Evolutionary conservation across 257 asterid species (phyloP).

Genomic region (Gentiana dahurica): DNA sequence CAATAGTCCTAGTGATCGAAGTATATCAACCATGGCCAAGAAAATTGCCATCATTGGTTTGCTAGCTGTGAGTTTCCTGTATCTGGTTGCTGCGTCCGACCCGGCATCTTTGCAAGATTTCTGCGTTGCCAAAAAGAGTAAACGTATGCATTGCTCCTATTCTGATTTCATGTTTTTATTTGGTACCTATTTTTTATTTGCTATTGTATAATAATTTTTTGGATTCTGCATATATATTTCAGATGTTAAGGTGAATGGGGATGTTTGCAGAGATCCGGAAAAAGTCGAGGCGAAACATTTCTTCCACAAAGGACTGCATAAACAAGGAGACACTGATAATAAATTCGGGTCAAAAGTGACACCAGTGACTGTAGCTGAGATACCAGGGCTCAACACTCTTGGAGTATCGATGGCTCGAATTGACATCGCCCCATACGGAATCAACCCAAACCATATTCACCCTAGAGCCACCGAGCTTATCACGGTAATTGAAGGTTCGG

Average conservation of each 20-base stretch:
- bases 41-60: not conserved
- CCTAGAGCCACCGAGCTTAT: constrained; percentile 11
- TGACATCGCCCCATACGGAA: constrained; percentile 3
- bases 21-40: not conserved
- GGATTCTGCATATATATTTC: not conserved
- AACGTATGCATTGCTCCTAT: too few relatives aligned
- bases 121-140: not conserved
- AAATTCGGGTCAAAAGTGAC: constrained; percentile 13
- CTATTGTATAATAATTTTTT: too few relatives aligned
- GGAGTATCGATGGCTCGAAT: constrained; percentile 8
- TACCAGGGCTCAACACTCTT: constrained; percentile 12
- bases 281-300: constrained; percentile 5
- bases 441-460: constrained; percentile 8
- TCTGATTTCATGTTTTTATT: too few relatives aligned
- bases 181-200: too few relatives aligned
- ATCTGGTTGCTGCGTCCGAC: not conserved
- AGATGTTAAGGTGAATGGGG: not conserved
- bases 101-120: not conserved
- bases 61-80: not conserved
- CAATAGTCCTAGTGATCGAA: too few relatives aligned
- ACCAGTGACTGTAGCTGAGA: not conserved
- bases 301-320: constrained; percentile 24
- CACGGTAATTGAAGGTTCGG: constrained; percentile 3
- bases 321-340: constrained; percentile 20
- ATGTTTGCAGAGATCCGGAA: constrained; percentile 16